Conservation (phyloP, 768 basidiomycete genomes). For the Xerocomus potaroensis region DNA sequence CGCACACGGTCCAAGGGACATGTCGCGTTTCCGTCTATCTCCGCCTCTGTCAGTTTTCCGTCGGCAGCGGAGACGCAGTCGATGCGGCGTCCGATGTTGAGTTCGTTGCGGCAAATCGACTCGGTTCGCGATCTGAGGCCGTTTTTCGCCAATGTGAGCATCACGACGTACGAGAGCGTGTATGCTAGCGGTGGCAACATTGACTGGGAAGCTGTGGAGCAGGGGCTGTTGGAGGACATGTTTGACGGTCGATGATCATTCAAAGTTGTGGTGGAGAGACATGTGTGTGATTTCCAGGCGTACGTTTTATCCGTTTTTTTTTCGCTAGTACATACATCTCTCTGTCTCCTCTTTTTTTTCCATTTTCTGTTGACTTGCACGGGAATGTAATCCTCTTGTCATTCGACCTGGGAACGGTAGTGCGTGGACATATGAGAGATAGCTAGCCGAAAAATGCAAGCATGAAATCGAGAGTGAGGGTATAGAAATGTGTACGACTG, state of each 20-base stretch:
- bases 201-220: constrained; percentile 89
- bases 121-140: constrained; percentile 82
- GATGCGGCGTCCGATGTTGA: constrained; percentile 74
- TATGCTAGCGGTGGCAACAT: constrained; percentile 78
- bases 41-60: constrained; percentile 21
- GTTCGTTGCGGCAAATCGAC: constrained; percentile 64
- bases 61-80: constrained; percentile 37
- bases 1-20: constrained; percentile 22
- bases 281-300: no score
- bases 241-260: constrained; percentile 68
- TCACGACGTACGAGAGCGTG: constrained; percentile 85
- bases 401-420: background rate
- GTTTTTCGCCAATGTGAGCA: constrained; percentile 89
- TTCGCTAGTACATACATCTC: no score
- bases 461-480: constrained; percentile 9
- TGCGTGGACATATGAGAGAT: background rate
- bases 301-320: background rate
- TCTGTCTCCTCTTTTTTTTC: no score
- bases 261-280: no score
- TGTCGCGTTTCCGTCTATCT: constrained; percentile 18
- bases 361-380: background rate
- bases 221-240: constrained; percentile 77
- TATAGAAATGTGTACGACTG: constrained; percentile 27
- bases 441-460: constrained; percentile 2
- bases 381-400: constrained; percentile 3